A percentile compares a stretch with the other conserved stretches of the same genome.
phyloP scores from a whole-genome alignment of 192 early-diverging fungal species.

The Coemansia sp. region DNA sequence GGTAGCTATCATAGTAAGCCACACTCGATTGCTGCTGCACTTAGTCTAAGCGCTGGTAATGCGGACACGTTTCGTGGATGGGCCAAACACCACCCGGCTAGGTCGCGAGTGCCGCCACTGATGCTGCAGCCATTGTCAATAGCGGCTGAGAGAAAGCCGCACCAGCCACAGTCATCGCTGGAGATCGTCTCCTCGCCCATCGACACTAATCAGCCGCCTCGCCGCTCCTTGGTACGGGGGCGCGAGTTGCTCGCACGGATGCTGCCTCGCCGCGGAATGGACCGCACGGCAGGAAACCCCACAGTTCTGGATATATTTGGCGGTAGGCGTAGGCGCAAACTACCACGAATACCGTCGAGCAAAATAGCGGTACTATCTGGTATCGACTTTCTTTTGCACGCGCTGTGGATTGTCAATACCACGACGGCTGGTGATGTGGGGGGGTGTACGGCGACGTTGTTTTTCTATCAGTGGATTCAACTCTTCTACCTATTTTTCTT shows the following conservation, averaged over 20 bases:
- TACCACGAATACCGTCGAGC: slow-evolving; percentile 35
- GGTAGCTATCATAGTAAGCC: not conserved
- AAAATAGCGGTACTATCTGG: slow-evolving; percentile 42
- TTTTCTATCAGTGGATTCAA: slow-evolving; percentile 42
- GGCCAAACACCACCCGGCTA: not conserved
- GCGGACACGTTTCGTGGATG: not conserved
- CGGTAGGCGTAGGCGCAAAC: not conserved
- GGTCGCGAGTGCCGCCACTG: not conserved
- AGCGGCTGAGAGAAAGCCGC: not conserved
- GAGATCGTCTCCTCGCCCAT: not conserved
- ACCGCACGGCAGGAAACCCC: not conserved
- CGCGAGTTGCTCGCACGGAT: not conserved
- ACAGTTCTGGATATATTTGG: slow-evolving; percentile 12
- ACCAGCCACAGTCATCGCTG: not conserved
- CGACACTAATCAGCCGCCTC: not conserved
- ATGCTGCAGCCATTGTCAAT: not conserved
- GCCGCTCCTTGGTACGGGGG: not conserved
- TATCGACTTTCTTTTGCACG: slow-evolving; percentile 35
- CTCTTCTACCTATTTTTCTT: slow-evolving; percentile 45
- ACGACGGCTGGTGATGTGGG: not conserved
- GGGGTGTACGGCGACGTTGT: slow-evolving; percentile 30
- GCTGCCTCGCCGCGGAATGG: not conserved
- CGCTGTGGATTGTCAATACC: slow-evolving; percentile 40
- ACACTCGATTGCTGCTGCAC: not conserved
- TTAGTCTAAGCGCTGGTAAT: not conserved